A percentile compares a stretch with the other conserved stretches of the same genome.
These are phyloP conservation scores for Torulaspora microellipsoides DNA, from an alignment of 805 yeast genomes.

Conservation along the genomic window DNA sequence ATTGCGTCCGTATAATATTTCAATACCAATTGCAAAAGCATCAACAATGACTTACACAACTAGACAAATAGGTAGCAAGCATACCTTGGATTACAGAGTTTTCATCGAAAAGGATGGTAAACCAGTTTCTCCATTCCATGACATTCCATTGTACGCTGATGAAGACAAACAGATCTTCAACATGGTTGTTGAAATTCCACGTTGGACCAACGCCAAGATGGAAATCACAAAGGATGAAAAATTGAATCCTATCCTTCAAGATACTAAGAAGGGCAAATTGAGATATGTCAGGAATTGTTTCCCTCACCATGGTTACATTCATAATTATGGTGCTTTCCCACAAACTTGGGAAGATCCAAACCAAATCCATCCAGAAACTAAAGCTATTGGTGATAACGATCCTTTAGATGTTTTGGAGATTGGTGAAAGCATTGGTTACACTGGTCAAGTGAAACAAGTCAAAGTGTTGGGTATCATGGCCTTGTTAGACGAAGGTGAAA, in stretches of 20 bases:
- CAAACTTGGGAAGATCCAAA: constrained; percentile 85
- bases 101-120: constrained; percentile 90
- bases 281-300: constrained; percentile 95
- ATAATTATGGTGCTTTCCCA: constrained; percentile 98
- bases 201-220: constrained; percentile 97
- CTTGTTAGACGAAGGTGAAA: constrained; percentile 85
- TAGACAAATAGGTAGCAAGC: constrained; percentile 92
- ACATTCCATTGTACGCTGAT: constrained; percentile 88
- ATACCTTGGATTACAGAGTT: constrained; percentile 90
- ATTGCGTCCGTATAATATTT: too few species aligned
- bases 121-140: constrained; percentile 94
- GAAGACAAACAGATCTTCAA: constrained; percentile 82
- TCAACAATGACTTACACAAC: constrained; percentile 67
- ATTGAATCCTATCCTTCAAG: constrained; percentile 94
- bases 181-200: constrained; percentile 95
- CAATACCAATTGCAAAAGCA: too few species aligned
- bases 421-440: constrained; percentile 58
- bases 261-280: constrained; percentile 93
- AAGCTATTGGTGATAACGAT: constrained; percentile 75
- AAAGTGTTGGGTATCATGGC: constrained; percentile 95
- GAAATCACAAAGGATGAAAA: constrained; percentile 83
- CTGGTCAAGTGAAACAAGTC: constrained; percentile 79
- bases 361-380: constrained; percentile 59
- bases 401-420: constrained; percentile 84
- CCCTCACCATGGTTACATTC: constrained; percentile 98